Percentiles rank a stretch among this genome's conserved stretches.
phyloP scores from a whole-genome alignment of 2,329 filamentous ascomycete genomes.

The Penicillium italicum region DNA sequence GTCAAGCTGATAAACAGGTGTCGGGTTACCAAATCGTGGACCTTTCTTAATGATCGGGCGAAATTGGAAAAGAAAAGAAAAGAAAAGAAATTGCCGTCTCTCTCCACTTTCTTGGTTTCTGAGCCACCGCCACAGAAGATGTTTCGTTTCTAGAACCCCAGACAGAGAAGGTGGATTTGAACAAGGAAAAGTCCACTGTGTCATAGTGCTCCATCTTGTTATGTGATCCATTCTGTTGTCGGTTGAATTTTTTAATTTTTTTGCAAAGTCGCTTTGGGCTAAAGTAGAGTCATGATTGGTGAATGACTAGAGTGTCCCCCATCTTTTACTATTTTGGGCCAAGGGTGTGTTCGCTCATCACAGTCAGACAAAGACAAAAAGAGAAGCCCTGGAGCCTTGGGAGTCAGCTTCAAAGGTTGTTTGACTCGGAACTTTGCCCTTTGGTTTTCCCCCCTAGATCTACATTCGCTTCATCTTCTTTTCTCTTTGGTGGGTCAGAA shows the following conservation, averaged over 20 bases:
- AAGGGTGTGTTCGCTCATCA: slow-evolving; percentile 10
- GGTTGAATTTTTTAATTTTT: neutral
- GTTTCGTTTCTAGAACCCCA: slow-evolving; percentile 27
- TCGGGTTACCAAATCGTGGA: neutral
- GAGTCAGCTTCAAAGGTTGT: slow-evolving; percentile 4
- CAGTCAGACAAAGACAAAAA: slow-evolving; percentile 13
- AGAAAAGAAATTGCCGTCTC: neutral
- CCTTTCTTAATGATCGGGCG: neutral
- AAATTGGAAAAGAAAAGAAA: neutral
- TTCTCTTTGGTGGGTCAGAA: slow-evolving; percentile 12
- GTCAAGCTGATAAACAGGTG: slow-evolving; percentile 2
- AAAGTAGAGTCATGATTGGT: slow-evolving; percentile 4
- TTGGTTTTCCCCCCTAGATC: slow-evolving; percentile 14
- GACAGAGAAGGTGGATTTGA: slow-evolving; percentile 14
- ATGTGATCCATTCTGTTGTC: slow-evolving; percentile 4
- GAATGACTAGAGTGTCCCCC: neutral
- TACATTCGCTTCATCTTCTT: slow-evolving; percentile 14
- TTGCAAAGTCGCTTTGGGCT: neutral
- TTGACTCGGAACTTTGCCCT: slow-evolving; percentile 9
- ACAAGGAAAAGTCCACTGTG: neutral
- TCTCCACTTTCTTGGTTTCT: slow-evolving; percentile 13
- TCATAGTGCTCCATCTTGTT: slow-evolving; percentile 4
- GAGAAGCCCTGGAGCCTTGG: neutral
- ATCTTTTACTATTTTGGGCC: slow-evolving; percentile 1
- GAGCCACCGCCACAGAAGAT: slow-evolving; percentile 26